These are phyloP conservation scores for Paraurostyla sp. DNA, from an alignment of 73 alveolate species.

Conservation along the genomic window DNA sequence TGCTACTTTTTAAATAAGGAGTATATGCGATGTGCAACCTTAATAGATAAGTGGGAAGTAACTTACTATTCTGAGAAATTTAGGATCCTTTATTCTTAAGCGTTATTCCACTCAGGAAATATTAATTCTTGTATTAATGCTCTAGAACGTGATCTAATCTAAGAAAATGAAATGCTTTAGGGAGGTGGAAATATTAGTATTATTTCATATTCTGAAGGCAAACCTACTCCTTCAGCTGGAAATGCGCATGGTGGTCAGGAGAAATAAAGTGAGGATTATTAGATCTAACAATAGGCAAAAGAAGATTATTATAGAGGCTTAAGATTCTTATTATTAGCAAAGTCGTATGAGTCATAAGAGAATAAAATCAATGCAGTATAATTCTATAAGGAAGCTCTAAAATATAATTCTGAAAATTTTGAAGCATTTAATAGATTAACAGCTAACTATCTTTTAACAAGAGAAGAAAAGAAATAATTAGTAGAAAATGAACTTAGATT, in stretches of 20 bases:
- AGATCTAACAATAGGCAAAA: neutral
- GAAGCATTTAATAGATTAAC: slow-evolving; percentile 90
- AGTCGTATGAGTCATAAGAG: slow-evolving; percentile 89
- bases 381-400: slow-evolving; percentile 81
- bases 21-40: slow-evolving; percentile 87
- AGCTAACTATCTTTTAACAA: slow-evolving; percentile 79
- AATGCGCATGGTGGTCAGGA: slow-evolving; percentile 63
- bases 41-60: slow-evolving; percentile 85
- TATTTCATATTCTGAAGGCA: slow-evolving; percentile 39
- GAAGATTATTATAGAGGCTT: slow-evolving; percentile 67
- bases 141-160: slow-evolving; percentile 57
- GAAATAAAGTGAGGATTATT: slow-evolving; percentile 61
- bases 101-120: slow-evolving; percentile 77
- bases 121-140: slow-evolving; percentile 68
- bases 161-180: slow-evolving; percentile 35
- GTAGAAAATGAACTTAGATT: slow-evolving; percentile 78
- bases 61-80: slow-evolving; percentile 81
- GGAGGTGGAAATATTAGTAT: slow-evolving; percentile 65
- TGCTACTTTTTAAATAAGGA: slow-evolving; percentile 91
- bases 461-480: slow-evolving; percentile 77
- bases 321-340: slow-evolving; percentile 82
- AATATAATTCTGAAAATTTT: slow-evolving; percentile 80
- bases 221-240: slow-evolving; percentile 30
- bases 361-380: slow-evolving; percentile 87
- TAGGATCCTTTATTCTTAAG: slow-evolving; percentile 92